Percentiles rank a stretch among this genome's conserved stretches.
Evolutionary conservation across 805 yeast genomes (phyloP).

Genomic region (Candida ficus): DNA sequence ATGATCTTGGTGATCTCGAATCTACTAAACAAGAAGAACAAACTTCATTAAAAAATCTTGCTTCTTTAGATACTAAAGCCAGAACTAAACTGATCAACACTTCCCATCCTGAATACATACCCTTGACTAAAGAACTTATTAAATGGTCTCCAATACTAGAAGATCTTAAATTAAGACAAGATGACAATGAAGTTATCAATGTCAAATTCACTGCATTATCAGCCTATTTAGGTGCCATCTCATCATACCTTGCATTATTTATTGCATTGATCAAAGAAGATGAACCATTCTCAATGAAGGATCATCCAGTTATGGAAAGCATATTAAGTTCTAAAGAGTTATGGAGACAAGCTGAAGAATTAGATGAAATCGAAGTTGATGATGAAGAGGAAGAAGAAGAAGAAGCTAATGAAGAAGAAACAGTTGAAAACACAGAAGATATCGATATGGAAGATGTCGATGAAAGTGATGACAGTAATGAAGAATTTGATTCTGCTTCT

Average conservation of each 20-base stretch:
- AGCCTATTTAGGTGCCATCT: slow-evolving; percentile 72
- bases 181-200: slow-evolving; percentile 31
- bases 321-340: slow-evolving; percentile 77
- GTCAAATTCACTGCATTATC: slow-evolving; percentile 67
- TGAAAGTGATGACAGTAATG: not conserved
- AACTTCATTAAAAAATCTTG: slow-evolving; percentile 38
- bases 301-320: slow-evolving; percentile 85
- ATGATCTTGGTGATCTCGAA: slow-evolving; percentile 32
- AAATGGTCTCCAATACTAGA: slow-evolving; percentile 38
- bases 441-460: slow-evolving; percentile 15
- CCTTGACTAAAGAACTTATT: slow-evolving; percentile 60
- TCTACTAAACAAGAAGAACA: slow-evolving; percentile 16
- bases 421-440: slow-evolving; percentile 6
- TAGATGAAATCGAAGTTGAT: slow-evolving; percentile 28
- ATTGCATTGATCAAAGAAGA: slow-evolving; percentile 48
- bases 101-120: slow-evolving; percentile 79
- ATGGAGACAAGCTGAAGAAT: slow-evolving; percentile 76
- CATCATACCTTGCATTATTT: slow-evolving; percentile 75
- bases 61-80: slow-evolving; percentile 47
- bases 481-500: slow-evolving; percentile 12
- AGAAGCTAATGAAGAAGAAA: slow-evolving; percentile 2
- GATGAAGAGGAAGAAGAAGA: not conserved
- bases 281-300: slow-evolving; percentile 66
- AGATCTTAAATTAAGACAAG: slow-evolving; percentile 28
- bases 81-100: slow-evolving; percentile 49